Evolutionary conservation across 495 filamentous ascomycete species (phyloP), one percentile per base, ranked within the genome.

Genomic region (Evernia prunastri): DNA sequence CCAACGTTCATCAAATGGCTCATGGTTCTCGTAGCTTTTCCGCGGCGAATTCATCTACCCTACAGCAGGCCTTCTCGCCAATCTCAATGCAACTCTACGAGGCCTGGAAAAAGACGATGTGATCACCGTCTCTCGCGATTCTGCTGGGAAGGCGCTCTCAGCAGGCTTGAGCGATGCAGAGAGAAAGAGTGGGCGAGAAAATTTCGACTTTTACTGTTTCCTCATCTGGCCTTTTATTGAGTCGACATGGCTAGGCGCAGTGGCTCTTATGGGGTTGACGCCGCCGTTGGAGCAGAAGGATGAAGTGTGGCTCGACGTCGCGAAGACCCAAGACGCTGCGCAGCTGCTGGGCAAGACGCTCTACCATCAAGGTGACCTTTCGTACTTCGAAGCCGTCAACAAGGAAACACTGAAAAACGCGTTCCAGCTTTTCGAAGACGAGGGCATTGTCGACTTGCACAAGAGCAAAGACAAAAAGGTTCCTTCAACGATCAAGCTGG

Each of bases 121-220:
- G n/a, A 86, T 98, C 51, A 79, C 80, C 4, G 75, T 96, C 31
- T 83, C 84, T 10, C 79, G 86, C 12, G 79, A 86, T 59, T 70
- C 79, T 27, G 70, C 80, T 7, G 81, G 79, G 0, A 76, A 76
- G 0, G 85, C 92, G 15, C 74, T 76, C 2, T 87, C 78, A 49
- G 76, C 96, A 15, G 89, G 89, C 20, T 78, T 97, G n/a, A 85
- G 87, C 11, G 84, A 88, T 20, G 72, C 80, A 3, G 93, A 98
- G 73, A 81, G 92, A 27, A 77, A 79, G 4, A 84, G 81, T 42
- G 94, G 93, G 4, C 79, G 93, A 29, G 93, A 97, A 71, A 96
- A 96, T 70, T 97, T 87, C 71, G 94, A 97, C 70, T 98, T 97
- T 74, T 97, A 98, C 75, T 96, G 92, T 74, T 97, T 97, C 80